Percentiles rank a stretch among this genome's conserved stretches.
These are phyloP conservation scores for Petunia hybrid DNA, from an alignment of 305 asterid genomes.

Conservation along the genomic window DNA sequence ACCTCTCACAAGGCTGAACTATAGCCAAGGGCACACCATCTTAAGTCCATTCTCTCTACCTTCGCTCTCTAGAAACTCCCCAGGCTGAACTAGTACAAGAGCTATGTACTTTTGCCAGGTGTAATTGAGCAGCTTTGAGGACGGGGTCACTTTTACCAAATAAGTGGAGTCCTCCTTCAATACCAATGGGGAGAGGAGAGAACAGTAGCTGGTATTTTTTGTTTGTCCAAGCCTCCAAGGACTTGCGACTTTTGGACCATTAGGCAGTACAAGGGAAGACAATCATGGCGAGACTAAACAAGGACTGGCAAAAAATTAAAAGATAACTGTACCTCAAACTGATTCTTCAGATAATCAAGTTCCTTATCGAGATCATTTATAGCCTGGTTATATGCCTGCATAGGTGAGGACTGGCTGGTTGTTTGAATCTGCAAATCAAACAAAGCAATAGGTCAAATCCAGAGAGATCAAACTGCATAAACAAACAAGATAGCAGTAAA, in stretches of 20 bases:
- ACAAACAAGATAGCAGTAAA: background rate
- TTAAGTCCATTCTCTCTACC: background rate
- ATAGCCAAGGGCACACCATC: constrained; percentile 1
- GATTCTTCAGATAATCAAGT: constrained; percentile 84
- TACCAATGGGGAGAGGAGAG: background rate
- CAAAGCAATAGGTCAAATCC: constrained; percentile 31
- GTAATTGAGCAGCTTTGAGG: constrained; percentile 2
- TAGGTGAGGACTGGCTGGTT: constrained; percentile 94
- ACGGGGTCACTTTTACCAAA: background rate
- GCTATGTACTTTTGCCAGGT: background rate
- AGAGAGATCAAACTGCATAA: constrained; percentile 2
- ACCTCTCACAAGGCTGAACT: background rate
- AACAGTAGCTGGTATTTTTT: background rate
- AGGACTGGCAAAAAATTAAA: background rate
- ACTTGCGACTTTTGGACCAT: background rate
- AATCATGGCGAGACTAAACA: background rate
- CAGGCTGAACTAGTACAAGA: background rate
- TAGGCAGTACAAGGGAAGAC: constrained; percentile 7
- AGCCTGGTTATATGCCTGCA: constrained; percentile 98
- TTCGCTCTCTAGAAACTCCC: background rate
- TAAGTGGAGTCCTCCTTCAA: background rate
- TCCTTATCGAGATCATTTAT: constrained; percentile 94
- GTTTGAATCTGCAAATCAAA: constrained; percentile 78
- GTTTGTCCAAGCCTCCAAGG: background rate
- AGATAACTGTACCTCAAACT: constrained; percentile 64